These are phyloP conservation scores for Leccinellum rugosiceps DNA, from an alignment of 768 basidiomycete species.

Conservation along the genomic window DNA sequence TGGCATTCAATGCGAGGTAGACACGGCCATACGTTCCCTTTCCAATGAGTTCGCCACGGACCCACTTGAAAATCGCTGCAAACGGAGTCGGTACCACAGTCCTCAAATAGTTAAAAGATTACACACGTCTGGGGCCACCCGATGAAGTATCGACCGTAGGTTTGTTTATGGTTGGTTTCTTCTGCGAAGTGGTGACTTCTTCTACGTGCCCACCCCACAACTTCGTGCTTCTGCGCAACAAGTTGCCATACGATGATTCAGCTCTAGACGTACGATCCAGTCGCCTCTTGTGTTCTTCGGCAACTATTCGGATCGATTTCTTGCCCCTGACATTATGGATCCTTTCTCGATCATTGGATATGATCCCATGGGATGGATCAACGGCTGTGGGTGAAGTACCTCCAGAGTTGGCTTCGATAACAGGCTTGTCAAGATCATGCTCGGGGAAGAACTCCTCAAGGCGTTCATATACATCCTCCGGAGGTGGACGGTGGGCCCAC, in stretches of 20 bases:
- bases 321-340: conserved; percentile 57
- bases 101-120: conserved; percentile 3
- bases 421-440: conserved; percentile 93
- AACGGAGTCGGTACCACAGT: conserved; percentile 19
- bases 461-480: conserved; percentile 91
- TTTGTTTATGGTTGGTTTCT: conserved; percentile 41
- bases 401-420: conserved; percentile 82
- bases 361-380: conserved; percentile 46
- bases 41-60: conserved; percentile 95
- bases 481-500: conserved; percentile 87
- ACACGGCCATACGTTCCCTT: conserved; percentile 97
- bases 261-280: conserved; percentile 68
- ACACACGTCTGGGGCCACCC: conserved; percentile 66
- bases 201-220: conserved; percentile 93
- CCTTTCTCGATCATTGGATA: conserved; percentile 33
- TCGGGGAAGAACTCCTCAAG: conserved; percentile 95
- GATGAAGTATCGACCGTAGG: conserved; percentile 59
- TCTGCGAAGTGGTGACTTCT: conserved; percentile 82
- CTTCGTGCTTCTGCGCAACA: conserved; percentile 83
- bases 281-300: conserved; percentile 78
- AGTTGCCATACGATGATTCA: conserved; percentile 47
- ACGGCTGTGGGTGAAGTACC: conserved; percentile 71
- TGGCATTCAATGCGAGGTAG: conserved; percentile 93
- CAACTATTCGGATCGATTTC: conserved; percentile 92
- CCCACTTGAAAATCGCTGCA: conserved; percentile 94